Base-by-base conservation (phyloP, 2,329 filamentous ascomycete genomes). In the Bimuria novae-zelandiae region DNA sequence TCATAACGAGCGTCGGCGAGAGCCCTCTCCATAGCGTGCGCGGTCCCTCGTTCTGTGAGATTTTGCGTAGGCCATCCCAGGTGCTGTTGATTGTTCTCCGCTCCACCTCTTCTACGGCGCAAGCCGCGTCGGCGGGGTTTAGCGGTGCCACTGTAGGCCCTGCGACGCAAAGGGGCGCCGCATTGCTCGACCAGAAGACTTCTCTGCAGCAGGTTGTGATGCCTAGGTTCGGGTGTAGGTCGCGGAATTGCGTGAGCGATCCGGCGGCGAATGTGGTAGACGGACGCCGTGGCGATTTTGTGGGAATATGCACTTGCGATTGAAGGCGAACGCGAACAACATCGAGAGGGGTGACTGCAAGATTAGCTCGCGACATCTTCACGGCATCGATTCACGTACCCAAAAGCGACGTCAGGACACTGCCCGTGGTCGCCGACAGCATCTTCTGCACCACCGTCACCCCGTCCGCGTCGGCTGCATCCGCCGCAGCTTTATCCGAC, bases 131-230 rank as follows among this genome's bases (percentile, higher is more conserved):
- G 33, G 76, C 75, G 41, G 80, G 77, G 49, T 70, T 77, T 52
- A 75, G 63, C 3, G 70, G 65, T 51, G 71, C 55, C 50, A 77
- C 77, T 33, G 82, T 77, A 23, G 82, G 82, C 10, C 84, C 81
- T n/a, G 89, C 89, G 57, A 96, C 80, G 71, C 92, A 96, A 59
- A 89, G 85, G 53, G 91, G 88, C 21, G 87, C 84, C 72, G 88
- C 89, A 69, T 95, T 92, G 61, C 91, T 92, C 59, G 93, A 86
- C 81, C 96, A 99, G 75, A 97, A 99, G 30, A 99, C 93, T 74
- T 99, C 93, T 56, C 94, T 87, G 71, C 94, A 99, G 76, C 94
- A 99, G 33, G 92, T 87, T 14, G 92, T 96, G 49, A 97, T 90
- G 55, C 94, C 94, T 44, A 97, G 84, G 67, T 93, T 90, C 25